These are phyloP conservation scores for Chondrostereum purpureum DNA, from an alignment of 1,284 basidiomycete genomes.

Conservation along the genomic window DNA sequence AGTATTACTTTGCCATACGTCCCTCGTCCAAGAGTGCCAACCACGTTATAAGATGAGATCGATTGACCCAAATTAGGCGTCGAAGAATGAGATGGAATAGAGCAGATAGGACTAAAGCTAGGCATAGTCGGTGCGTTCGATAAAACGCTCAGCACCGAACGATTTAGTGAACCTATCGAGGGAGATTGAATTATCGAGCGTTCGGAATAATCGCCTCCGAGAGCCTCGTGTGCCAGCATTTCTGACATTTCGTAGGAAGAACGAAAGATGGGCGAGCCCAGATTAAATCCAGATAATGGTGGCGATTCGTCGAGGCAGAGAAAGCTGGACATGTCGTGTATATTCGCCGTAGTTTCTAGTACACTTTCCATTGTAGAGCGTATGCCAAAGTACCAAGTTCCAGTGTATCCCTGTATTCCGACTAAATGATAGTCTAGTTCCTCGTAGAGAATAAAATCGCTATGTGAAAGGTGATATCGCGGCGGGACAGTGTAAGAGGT, in stretches of 20 bases:
- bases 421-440: no score
- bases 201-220: background rate
- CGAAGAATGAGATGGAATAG: background rate
- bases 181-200: background rate
- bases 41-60: slow-evolving; percentile 10
- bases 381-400: no score
- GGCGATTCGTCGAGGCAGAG: background rate
- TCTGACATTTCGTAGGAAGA: background rate
- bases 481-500: no score
- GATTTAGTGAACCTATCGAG: slow-evolving; percentile 1
- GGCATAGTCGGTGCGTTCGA: background rate
- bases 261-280: background rate
- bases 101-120: background rate
- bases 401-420: no score
- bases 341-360: no score
- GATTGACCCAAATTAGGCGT: slow-evolving; percentile 1
- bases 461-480: no score
- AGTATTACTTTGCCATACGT: slow-evolving; percentile 21
- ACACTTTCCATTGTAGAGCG: background rate
- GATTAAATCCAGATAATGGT: no score
- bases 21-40: slow-evolving; percentile 20
- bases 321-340: background rate
- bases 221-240: background rate
- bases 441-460: no score
- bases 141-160: background rate